Percentiles rank a stretch among this genome's conserved stretches.
These are phyloP conservation scores for Bolboschoenus planiculmis DNA, from an alignment of 176 grass and related monocot species.

Conservation along the genomic window DNA sequence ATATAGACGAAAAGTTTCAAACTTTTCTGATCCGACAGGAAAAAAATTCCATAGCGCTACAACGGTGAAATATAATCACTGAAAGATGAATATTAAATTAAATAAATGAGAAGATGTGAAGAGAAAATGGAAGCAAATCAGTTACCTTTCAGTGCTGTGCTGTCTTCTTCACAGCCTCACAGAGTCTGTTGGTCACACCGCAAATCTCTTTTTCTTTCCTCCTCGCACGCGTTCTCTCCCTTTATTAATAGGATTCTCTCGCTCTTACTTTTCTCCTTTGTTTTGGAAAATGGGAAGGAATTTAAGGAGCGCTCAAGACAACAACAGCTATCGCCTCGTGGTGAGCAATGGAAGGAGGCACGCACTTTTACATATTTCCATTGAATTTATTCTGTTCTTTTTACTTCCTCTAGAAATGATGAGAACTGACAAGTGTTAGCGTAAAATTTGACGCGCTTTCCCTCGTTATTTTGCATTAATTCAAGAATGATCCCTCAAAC, in stretches of 20 bases:
- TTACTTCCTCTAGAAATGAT: neutral
- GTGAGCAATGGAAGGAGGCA: neutral
- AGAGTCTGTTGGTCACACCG: neutral
- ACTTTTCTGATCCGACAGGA: neutral
- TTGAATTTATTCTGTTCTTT: slow-evolving; percentile 1
- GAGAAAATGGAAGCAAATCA: neutral
- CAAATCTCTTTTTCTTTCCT: neutral
- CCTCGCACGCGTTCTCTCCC: neutral
- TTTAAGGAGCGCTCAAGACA: neutral
- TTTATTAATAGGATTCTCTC: neutral
- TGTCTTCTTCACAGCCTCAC: slow-evolving; percentile 5
- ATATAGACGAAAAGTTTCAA: neutral
- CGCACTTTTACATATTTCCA: slow-evolving; percentile 9
- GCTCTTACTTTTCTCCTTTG: neutral
- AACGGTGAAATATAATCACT: neutral
- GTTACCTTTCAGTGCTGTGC: neutral
- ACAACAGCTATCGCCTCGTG: slow-evolving; percentile 11
- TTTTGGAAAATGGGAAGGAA: slow-evolving; percentile 3
- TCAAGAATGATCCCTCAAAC: neutral
- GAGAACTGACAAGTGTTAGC: neutral
- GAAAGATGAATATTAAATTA: neutral
- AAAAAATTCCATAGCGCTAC: neutral
- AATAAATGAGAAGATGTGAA: neutral
- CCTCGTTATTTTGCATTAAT: neutral
- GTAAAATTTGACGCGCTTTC: neutral